Conservation (phyloP, 768 basidiomycete species). For the Fomitopsis pulvina region DNA sequence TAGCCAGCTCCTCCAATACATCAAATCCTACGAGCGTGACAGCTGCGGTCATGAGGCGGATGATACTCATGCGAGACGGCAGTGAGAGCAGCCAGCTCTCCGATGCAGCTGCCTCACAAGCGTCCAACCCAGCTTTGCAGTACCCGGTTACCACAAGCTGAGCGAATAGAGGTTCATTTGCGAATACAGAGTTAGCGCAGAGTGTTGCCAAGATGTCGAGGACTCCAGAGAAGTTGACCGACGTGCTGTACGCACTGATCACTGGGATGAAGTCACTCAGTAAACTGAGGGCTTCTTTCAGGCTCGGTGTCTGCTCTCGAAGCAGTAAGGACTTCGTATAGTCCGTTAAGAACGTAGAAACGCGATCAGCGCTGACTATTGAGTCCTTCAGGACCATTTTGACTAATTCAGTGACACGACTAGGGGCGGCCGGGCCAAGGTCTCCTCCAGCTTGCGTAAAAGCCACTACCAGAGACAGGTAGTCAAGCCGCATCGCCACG, state of each 20-base stretch:
- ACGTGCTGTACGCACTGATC: conserved; percentile 39
- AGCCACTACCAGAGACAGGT: conserved; percentile 45
- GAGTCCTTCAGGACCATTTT: conserved; percentile 52
- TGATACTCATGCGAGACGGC: conserved; percentile 21
- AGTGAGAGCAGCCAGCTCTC: conserved; percentile 25
- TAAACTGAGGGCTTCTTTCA: conserved; percentile 46
- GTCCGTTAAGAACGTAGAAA: conserved; percentile 48
- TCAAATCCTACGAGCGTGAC: conserved; percentile 46
- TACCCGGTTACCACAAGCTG: conserved; percentile 28
- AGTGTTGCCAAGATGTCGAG: conserved; percentile 46
- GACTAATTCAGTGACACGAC: conserved; percentile 47
- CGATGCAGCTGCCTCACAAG: conserved; percentile 27
- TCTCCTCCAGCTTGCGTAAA: conserved; percentile 46
- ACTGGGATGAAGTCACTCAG: conserved; percentile 52
- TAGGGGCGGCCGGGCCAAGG: conserved; percentile 31
- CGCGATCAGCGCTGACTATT: conserved; percentile 28
- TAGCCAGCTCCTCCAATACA: conserved; percentile 50
- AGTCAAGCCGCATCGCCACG: conserved; percentile 57
- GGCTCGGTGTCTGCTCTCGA: conserved; percentile 32
- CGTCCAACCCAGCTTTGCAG: conserved; percentile 29
- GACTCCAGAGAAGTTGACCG: conserved; percentile 52
- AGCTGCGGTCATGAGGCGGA: conserved; percentile 27
- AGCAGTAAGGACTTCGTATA: conserved; percentile 45
- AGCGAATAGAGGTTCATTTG: conserved; percentile 46
- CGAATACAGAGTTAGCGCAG: conserved; percentile 36